A percentile compares a stretch with the other conserved stretches of the same genome.
Evolutionary conservation across 1,139 yeast species (phyloP).

Genomic region (Diutina pseudorugosa): DNA sequence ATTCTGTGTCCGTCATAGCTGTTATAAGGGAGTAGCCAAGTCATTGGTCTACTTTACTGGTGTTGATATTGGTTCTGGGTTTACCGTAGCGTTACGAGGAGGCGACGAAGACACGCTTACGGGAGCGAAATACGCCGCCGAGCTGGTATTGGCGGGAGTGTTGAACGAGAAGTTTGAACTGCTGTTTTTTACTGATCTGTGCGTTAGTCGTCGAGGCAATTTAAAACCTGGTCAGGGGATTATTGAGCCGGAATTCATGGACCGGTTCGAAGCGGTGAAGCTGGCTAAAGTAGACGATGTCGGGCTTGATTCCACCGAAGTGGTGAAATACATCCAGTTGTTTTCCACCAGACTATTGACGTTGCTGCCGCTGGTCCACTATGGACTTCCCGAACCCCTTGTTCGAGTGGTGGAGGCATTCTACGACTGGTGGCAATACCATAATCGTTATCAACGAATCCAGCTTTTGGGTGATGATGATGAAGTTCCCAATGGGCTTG

Average conservation of each 20-base stretch:
- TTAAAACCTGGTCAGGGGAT: background rate
- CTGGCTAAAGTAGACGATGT: background rate
- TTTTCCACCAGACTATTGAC: background rate
- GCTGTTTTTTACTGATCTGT: constrained; percentile 66
- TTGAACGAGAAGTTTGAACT: constrained; percentile 74
- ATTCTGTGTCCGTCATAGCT: constrained; percentile 60
- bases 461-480: background rate
- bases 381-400: background rate
- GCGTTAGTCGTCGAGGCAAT: constrained; percentile 9
- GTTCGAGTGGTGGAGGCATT: background rate
- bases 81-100: constrained; percentile 77
- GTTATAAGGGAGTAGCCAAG: constrained; percentile 43
- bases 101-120: constrained; percentile 46
- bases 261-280: background rate
- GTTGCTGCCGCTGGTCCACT: background rate
- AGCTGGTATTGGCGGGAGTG: constrained; percentile 66
- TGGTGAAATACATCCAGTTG: background rate
- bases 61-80: constrained; percentile 61
- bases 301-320: background rate
- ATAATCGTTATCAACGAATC: background rate
- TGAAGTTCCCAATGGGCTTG: background rate
- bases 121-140: constrained; percentile 66
- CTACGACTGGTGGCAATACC: background rate
- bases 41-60: constrained; percentile 73
- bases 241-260: background rate